Conservation (phyloP, 495 filamentous ascomycete genomes). For the Tetracladium setigerum region DNA sequence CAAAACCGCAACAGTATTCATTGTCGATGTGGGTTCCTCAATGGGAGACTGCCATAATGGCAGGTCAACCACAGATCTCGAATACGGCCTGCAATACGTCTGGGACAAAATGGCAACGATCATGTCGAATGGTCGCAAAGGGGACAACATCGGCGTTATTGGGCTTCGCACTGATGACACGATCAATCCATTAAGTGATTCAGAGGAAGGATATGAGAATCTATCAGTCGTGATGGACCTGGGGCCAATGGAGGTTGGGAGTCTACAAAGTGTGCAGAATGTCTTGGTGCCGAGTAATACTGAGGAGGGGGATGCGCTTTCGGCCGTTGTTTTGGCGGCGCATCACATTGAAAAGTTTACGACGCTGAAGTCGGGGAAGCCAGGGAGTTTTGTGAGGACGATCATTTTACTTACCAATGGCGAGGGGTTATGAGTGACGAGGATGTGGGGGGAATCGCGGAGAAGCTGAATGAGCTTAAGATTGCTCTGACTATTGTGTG, state of each 20-base stretch:
- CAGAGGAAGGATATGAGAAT: constrained; percentile 62
- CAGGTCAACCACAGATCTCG: constrained; percentile 73
- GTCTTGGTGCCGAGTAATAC: constrained; percentile 58
- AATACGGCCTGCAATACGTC: constrained; percentile 86
- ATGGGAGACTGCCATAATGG: constrained; percentile 72
- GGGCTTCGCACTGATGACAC: constrained; percentile 79
- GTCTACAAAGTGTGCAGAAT: constrained; percentile 55
- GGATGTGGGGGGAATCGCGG: constrained; percentile 55
- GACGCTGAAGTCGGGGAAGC: constrained; percentile 41
- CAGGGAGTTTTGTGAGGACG: constrained; percentile 77
- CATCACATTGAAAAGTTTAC: constrained; percentile 76
- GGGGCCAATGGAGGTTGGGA: constrained; percentile 62
- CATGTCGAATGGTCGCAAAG: constrained; percentile 76
- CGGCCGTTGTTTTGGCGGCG: constrained; percentile 76
- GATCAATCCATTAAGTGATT: constrained; percentile 51
- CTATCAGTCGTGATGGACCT: constrained; percentile 69
- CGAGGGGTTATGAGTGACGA: constrained; percentile 60
- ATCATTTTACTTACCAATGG: constrained; percentile 85
- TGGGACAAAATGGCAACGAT: constrained; percentile 93
- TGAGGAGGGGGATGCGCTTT: constrained; percentile 74
- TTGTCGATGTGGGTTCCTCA: constrained; percentile 77
- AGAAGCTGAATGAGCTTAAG: constrained; percentile 61
- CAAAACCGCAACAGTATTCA: constrained; percentile 90
- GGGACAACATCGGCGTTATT: constrained; percentile 69
- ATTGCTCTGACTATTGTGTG: constrained; percentile 79